A percentile compares a stretch with the other conserved stretches of the same genome.
phyloP scores from a whole-genome alignment of 257 asterid species.

The Buddleja alternifolia region DNA sequence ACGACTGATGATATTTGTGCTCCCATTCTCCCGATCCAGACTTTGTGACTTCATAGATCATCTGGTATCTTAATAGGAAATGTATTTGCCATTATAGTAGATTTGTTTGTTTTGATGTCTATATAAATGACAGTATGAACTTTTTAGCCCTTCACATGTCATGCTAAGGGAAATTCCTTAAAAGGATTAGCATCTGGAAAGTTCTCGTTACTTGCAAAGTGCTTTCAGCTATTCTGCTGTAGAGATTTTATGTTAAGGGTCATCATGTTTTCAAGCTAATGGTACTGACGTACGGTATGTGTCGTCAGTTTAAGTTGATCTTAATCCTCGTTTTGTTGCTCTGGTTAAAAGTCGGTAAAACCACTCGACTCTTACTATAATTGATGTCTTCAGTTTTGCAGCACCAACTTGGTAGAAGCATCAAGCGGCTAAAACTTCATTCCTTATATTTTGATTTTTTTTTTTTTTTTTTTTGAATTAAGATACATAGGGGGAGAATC shows the following conservation, averaged over 20 bases:
- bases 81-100: not conserved
- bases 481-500: not conserved
- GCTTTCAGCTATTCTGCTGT: too few species aligned
- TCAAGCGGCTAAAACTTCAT: not conserved
- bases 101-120: not conserved
- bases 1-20: slow-evolving; percentile 1
- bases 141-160: slow-evolving; percentile 13
- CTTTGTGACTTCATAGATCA: not conserved
- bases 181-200: not conserved
- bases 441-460: not conserved
- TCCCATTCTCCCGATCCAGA: not conserved
- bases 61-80: not conserved
- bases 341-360: not conserved
- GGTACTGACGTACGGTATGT: not conserved
- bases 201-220: not conserved
- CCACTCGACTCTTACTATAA: not conserved
- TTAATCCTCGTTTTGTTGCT: not conserved
- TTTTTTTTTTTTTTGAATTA: slow-evolving; percentile 2
- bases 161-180: not conserved
- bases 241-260: too few species aligned
- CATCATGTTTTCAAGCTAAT: too few species aligned
- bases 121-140: not conserved
- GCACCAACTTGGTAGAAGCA: not conserved
- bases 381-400: not conserved
- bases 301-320: slow-evolving; percentile 21